Base-by-base conservation (phyloP, 1,284 basidiomycete genomes). In the Malassezia brasiliensis region DNA sequence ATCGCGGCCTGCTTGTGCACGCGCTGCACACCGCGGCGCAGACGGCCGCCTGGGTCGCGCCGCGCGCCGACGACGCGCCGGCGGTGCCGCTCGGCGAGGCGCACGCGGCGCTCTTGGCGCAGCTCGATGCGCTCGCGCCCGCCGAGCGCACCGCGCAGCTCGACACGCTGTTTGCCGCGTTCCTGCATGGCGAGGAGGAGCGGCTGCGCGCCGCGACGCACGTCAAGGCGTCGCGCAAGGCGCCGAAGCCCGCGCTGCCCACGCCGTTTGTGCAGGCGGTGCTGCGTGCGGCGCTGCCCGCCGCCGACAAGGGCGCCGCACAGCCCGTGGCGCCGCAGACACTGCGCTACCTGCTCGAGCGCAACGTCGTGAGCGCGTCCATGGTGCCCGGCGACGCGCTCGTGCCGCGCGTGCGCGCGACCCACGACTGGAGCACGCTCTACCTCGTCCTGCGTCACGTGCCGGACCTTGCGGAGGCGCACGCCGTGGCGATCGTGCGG, bases 341-440 rank as follows among this genome's bases (percentile, higher is more conserved):
- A 11, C 40, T 57, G 30, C 55, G 55, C 12, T 57, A 52, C 55
- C 46, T 57, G 17, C 37, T 57, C 14, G 55, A 57, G 45, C 50
- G 50, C 41, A 34, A 38, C 46, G 45, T 36, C 19, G 45, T 57
- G 10, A 42, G 37, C 15, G 40, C 52, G 14, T 20, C 55, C 17
- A 22, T 41, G 25, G 14, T 52, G 44, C 55, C 45, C 5, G 41
- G 44, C 39, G 39, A 40, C 37, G n/a, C 38, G 39, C 46, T 57
- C 5, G 38, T 52, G 14, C 12, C 37, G 34, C 49, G 55, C 19
- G 37, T 50, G 35, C 37, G 36, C 7, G 41, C 25, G 25, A 49
- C 55, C 34, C 37, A 28, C 46, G 55, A 57, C 55, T 57, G 55
- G 55, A 38, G 45, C n/a, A 14, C 32, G 20, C 30, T 47, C 10